These are phyloP conservation scores for Isabelozyma rhagii DNA, from an alignment of 805 yeast genomes.

Conservation along the genomic window DNA sequence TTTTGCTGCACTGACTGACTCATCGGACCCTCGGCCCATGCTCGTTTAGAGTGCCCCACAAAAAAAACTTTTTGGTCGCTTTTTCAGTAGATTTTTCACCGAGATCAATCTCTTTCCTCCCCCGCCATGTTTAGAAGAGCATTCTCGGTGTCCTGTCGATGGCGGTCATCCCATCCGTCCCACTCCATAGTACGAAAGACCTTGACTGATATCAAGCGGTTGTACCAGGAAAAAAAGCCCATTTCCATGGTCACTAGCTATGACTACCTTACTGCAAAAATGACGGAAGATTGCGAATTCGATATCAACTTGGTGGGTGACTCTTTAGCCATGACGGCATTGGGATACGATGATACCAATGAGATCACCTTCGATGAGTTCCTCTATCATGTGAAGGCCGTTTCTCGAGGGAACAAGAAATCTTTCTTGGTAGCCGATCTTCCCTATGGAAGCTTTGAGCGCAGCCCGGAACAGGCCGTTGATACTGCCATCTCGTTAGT, in stretches of 20 bases:
- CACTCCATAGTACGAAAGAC: slow-evolving; percentile 14
- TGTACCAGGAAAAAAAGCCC: slow-evolving; percentile 20
- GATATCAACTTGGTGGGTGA: slow-evolving; percentile 86
- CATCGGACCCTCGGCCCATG: no score
- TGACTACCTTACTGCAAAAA: slow-evolving; percentile 72
- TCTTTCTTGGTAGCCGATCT: slow-evolving; percentile 79
- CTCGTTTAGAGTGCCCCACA: no score
- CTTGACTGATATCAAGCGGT: slow-evolving; percentile 13
- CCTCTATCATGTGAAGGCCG: slow-evolving; percentile 71
- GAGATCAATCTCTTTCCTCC: not conserved
- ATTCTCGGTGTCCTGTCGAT: slow-evolving; percentile 1
- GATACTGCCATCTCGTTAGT: slow-evolving; percentile 54
- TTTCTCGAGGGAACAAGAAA: slow-evolving; percentile 61
- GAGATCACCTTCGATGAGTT: slow-evolving; percentile 78
- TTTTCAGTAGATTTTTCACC: not conserved
- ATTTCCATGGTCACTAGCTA: slow-evolving; percentile 72
- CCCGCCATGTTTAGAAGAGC: not conserved
- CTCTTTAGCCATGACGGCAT: slow-evolving; percentile 86
- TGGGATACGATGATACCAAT: slow-evolving; percentile 77
- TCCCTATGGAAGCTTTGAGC: slow-evolving; percentile 86
- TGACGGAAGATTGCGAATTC: slow-evolving; percentile 62
- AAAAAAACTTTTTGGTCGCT: no score
- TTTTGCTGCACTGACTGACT: no score
- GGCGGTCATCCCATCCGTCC: slow-evolving; percentile 8
- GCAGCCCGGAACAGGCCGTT: slow-evolving; percentile 59